Evolutionary conservation across 306 rosid genomes (phyloP), one percentile per base, ranked within the genome.

Genomic region (Mucuna pruriens): DNA sequence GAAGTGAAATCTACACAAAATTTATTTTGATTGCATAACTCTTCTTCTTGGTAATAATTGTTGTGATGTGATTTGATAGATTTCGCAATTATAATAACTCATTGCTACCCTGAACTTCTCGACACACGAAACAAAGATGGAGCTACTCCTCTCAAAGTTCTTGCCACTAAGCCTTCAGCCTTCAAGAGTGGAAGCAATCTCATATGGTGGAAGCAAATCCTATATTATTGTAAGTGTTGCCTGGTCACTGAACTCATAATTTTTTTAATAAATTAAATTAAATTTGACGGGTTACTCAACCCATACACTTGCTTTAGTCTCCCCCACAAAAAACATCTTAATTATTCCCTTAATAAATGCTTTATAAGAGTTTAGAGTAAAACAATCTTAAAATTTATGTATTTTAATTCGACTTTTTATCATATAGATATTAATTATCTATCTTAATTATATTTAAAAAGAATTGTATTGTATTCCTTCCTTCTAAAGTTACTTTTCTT

Each of bases 101-200:
- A 8, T 62, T 19, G 17, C 38, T 76, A n/a, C 44, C 74, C 74
- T 4, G 7, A 0, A 8, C 57, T 69, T 22, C 0, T 7, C 2
- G 8, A 4, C 10, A 7, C 3, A 0, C 8, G 0, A 38, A 64
- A 69, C 62, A 71, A 22, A 6, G 16, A 62, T 3, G 80, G 71
- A 2, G 4, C 31, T 19, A 66, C 78, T 36, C 84, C 87, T 38
- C 78, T 84, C 9, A 65, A 67, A 57, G 17, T 38, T 45, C 85
- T 85, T 70, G 82, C 88, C 2, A 16, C 33, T 22, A 80, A 55
- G 33, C 70, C 85, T 42, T 70, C 76, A 0, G 82, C 83, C 16
- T 85, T 85, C 48, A 22, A 16, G 60, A 80, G 85, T 54, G 66
- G 85, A 78, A 61, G 0, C 75, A 23, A 10, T 44, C 57, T 85